These are phyloP conservation scores for Capronia epimyces DNA, from an alignment of 2,329 filamentous ascomycete genomes.

Conservation along the genomic window DNA sequence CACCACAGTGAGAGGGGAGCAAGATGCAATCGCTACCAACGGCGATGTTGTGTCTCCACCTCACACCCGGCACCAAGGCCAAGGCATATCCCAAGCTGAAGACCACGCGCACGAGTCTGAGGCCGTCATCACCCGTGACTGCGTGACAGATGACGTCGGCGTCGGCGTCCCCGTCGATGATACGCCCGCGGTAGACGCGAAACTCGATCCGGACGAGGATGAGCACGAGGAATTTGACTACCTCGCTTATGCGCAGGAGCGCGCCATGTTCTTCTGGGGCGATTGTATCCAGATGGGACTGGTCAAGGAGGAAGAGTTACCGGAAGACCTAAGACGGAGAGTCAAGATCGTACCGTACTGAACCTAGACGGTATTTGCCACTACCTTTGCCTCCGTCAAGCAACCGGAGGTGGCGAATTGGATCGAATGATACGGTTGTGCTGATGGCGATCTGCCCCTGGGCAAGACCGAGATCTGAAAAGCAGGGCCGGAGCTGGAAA, in stretches of 20 bases:
- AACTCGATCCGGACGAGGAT: conserved; percentile 30
- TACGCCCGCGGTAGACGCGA: neutral
- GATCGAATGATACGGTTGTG: no score
- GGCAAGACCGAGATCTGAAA: no score
- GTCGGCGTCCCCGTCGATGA: conserved; percentile 1
- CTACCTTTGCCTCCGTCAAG: neutral
- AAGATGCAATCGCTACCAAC: neutral
- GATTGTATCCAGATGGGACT: conserved; percentile 76
- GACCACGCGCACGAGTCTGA: no score
- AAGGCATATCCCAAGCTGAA: no score
- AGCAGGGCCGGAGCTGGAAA: no score
- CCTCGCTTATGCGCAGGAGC: conserved; percentile 80
- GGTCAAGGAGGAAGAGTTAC: conserved; percentile 68
- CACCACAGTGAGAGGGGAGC: no score
- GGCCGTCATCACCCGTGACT: neutral
- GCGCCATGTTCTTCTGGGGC: conserved; percentile 91
- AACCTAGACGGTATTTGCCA: neutral
- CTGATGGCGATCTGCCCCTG: no score
- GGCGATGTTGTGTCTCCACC: neutral
- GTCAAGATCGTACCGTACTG: conserved; percentile 49
- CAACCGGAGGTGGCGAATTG: no score
- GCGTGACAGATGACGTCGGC: neutral
- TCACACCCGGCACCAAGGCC: neutral
- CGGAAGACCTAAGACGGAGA: conserved; percentile 56
- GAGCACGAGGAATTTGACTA: conserved; percentile 84